Evolutionary conservation across 2,329 filamentous ascomycete genomes (phyloP), one percentile per base, ranked within the genome.

Genomic region (Pseudohalonectria lignicola): DNA sequence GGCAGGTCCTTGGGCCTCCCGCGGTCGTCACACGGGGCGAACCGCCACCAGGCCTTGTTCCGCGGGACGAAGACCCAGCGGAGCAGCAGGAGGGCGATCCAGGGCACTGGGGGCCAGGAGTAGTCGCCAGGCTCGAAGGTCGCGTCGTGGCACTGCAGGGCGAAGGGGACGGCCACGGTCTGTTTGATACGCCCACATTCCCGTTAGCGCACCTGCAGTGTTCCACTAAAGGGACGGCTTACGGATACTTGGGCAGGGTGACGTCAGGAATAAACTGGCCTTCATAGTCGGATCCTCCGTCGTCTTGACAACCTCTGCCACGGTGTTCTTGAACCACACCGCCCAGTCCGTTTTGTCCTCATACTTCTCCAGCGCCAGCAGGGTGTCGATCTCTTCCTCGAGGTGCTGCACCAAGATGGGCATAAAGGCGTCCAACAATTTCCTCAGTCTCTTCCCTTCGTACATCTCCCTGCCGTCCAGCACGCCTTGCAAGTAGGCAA

Each of bases 1-100:
- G 54, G 57, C 25, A 63, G 43, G 16, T 59, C 54, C 39, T 53
- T 48, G 10, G 53, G 57, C 17, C 45, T 45, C 15, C 53, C 52
- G 13, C 47, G 34, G 19, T 46, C 37, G 36, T 57, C 53, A 33
- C 56, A 58, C 10, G 50, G 48, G 2, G 55, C 49, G 41, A 60
- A 60, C 33, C 55, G 50, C 56, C 55, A 58, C 56, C 56, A 57
- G 28, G 53, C 51, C 39, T 56, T 54, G 36, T 58, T 49, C 42
- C 49, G 56, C 12, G 53, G 49, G 12, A 59, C 46, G 42, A 54
- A 57, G 8, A 57, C 18, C 50, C 51, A 59, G n/a, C 51, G 42
- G 31, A 63, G 47, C 5, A 58, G 34, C n/a, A 58, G 12, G 12
- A 39, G 34, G 0, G 38, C 46, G 39, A 47, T 41, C 50, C 51